These are phyloP conservation scores for Saccharum officinarum DNA, from an alignment of 176 grass and related monocot genomes.

Conservation along the genomic window DNA sequence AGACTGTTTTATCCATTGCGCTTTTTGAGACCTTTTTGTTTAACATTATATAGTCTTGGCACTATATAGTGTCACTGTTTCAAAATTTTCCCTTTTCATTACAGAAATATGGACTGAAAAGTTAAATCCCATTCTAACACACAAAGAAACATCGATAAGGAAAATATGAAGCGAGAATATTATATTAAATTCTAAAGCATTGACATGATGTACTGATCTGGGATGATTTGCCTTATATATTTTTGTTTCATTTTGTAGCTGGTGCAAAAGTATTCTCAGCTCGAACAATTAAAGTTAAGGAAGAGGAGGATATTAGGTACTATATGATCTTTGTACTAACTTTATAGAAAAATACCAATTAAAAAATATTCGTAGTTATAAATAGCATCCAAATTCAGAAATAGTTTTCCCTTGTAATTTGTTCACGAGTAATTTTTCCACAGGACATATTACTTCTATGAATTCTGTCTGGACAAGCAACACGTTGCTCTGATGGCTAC, in stretches of 20 bases:
- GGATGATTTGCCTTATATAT: conserved; percentile 21
- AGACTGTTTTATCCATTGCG: conserved; percentile 1
- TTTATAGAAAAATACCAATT: background rate
- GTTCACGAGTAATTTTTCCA: conserved; percentile 16
- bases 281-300: conserved; percentile 90
- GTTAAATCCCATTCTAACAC: background rate
- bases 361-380: background rate
- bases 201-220: background rate
- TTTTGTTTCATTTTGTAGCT: conserved; percentile 50
- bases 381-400: background rate
- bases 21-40: background rate
- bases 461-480: conserved; percentile 73
- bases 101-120: conserved; percentile 17
- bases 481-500: conserved; percentile 81
- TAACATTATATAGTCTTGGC: background rate
- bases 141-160: background rate
- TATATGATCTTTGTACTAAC: conserved; percentile 21
- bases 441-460: conserved; percentile 95
- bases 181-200: background rate
- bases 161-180: background rate
- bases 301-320: conserved; percentile 86
- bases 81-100: background rate
- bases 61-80: background rate
- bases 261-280: conserved; percentile 83
- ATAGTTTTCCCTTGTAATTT: conserved; percentile 26